Conservation (phyloP, 495 filamentous ascomycete species). For the Aspergillus haitiensis region DNA sequence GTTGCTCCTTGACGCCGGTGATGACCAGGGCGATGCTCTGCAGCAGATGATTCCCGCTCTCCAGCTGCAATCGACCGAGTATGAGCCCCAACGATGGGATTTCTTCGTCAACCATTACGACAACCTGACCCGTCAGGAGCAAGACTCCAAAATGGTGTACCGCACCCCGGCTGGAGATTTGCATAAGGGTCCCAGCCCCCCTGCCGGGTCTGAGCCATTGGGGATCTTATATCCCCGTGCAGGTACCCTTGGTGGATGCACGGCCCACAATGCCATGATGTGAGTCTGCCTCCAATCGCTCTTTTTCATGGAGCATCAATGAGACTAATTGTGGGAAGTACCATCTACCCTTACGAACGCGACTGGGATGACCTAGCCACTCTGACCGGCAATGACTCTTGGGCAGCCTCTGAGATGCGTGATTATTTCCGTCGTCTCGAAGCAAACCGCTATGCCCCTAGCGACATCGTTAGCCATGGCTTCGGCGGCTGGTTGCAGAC, state of each 20-base stretch:
- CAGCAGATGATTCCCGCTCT: slow-evolving; percentile 39
- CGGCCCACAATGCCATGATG: slow-evolving; percentile 49
- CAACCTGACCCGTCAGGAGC: slow-evolving; percentile 33
- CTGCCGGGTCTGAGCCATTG: slow-evolving; percentile 32
- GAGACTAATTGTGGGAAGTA: slow-evolving; percentile 15
- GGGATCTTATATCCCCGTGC: slow-evolving; percentile 47
- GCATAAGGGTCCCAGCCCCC: slow-evolving; percentile 38
- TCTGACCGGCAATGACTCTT: slow-evolving; percentile 42
- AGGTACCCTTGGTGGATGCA: slow-evolving; percentile 46
- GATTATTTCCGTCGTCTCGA: slow-evolving; percentile 48
- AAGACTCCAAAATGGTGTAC: slow-evolving; percentile 48
- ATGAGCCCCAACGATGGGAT: slow-evolving; percentile 43
- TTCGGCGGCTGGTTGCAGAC: slow-evolving; percentile 58
- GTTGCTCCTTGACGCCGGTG: slow-evolving; percentile 62
- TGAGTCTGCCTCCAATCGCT: slow-evolving; percentile 11
- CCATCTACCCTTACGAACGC: slow-evolving; percentile 37
- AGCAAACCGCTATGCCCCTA: slow-evolving; percentile 52
- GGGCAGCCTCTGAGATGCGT: slow-evolving; percentile 41
- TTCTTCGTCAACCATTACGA: slow-evolving; percentile 49
- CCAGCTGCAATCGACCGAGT: slow-evolving; percentile 41
- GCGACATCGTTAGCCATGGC: slow-evolving; percentile 51
- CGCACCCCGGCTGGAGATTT: slow-evolving; percentile 34
- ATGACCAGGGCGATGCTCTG: slow-evolving; percentile 51
- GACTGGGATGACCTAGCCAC: slow-evolving; percentile 47
- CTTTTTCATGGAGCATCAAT: background rate